These are phyloP conservation scores for Diaporthe sp. DNA, from an alignment of 2,329 filamentous ascomycete genomes.

Conservation along the genomic window DNA sequence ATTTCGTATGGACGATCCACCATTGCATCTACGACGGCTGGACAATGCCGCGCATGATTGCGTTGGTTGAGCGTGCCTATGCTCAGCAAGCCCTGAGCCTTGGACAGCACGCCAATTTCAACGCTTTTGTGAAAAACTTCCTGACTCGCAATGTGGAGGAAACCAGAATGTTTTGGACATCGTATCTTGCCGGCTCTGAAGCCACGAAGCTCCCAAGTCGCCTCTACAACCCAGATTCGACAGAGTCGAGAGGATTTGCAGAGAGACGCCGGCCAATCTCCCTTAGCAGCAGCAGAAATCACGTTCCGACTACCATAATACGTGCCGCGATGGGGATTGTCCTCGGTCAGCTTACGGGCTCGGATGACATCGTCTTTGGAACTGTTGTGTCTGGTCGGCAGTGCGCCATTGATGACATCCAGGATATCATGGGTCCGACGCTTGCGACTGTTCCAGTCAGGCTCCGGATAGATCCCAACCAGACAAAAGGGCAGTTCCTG, in stretches of 20 bases:
- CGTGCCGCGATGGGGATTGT: background rate
- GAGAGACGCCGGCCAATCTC: background rate
- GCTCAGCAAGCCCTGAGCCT: background rate
- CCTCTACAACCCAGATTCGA: background rate
- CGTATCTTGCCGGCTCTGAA: background rate
- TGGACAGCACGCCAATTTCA: background rate
- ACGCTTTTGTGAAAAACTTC: background rate
- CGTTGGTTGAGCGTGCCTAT: background rate
- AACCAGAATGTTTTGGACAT: background rate
- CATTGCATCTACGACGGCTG: background rate
- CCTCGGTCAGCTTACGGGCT: background rate
- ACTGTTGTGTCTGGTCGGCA: slow-evolving; percentile 8
- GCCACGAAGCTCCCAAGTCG: background rate
- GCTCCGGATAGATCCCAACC: slow-evolving; percentile 54
- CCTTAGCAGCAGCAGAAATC: background rate
- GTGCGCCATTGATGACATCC: slow-evolving; percentile 13
- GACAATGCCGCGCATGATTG: background rate
- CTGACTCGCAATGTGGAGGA: background rate
- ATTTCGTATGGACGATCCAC: background rate
- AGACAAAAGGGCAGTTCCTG: slow-evolving; percentile 49
- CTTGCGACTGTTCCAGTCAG: slow-evolving; percentile 70
- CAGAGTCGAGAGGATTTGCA: background rate
- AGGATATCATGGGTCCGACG: slow-evolving; percentile 42
- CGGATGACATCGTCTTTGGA: background rate
- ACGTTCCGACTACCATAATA: background rate